phyloP scores from a whole-genome alignment of 192 early-diverging fungal genomes.

The Mortierella hygrophila region DNA sequence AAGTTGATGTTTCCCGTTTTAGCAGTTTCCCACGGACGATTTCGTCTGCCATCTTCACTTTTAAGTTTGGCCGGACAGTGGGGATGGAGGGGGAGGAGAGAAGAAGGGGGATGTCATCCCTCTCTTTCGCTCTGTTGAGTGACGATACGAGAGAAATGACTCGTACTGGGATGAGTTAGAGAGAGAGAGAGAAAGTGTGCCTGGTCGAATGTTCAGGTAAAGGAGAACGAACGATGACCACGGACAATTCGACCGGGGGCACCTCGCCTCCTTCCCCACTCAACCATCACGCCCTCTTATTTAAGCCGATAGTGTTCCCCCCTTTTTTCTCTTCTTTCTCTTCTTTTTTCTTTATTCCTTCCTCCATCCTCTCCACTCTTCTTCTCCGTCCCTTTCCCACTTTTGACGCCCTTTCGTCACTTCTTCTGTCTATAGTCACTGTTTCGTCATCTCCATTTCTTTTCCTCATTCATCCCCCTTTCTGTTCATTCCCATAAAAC shows the following conservation, averaged over 20 bases:
- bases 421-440: not conserved
- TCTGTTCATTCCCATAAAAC: not conserved
- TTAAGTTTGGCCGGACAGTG: not conserved
- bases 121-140: not conserved
- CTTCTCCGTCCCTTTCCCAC: not conserved
- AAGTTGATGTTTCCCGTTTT: slow-evolving; percentile 2
- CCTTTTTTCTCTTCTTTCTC: not conserved
- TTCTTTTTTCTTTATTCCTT: slow-evolving; percentile 4
- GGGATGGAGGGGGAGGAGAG: not conserved
- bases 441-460: not conserved
- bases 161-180: not conserved
- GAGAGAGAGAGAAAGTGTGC: not conserved
- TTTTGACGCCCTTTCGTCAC: not conserved
- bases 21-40: slow-evolving; percentile 17
- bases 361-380: not conserved
- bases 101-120: not conserved
- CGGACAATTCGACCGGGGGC: not conserved
- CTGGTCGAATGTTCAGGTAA: not conserved
- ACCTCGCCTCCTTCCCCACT: too few relatives aligned
- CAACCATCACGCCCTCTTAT: too few relatives aligned
- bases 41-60: not conserved
- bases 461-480: not conserved
- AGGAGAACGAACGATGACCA: not conserved
- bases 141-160: not conserved
- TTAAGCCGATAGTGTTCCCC: not conserved